A percentile compares a stretch with the other conserved stretches of the same genome.
These are phyloP conservation scores for Globisporangium takayamanum DNA, from an alignment of 352 stramenopile species.

Conservation along the genomic window DNA sequence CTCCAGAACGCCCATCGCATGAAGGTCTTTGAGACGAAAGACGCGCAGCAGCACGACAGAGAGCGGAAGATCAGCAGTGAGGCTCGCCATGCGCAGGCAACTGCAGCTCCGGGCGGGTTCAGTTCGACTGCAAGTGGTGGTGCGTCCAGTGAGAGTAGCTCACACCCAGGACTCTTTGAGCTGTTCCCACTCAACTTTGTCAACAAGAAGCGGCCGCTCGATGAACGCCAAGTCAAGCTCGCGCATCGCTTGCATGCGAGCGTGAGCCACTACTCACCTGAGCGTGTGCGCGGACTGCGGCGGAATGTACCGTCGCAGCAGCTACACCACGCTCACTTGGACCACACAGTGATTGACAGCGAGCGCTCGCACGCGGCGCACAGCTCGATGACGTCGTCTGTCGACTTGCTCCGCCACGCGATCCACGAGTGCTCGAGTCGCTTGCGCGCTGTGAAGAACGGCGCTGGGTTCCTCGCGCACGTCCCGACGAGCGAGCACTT, in stretches of 20 bases:
- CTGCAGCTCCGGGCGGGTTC: background rate
- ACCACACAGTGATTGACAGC: conserved; percentile 7
- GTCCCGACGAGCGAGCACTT: conserved; percentile 22
- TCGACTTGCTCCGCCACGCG: conserved; percentile 39
- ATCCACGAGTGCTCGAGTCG: conserved; percentile 45
- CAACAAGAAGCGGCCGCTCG: conserved; percentile 27
- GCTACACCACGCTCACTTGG: background rate
- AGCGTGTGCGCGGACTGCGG: conserved; percentile 26
- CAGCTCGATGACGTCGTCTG: conserved; percentile 35
- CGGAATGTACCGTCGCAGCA: conserved; percentile 8
- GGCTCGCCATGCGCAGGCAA: conserved; percentile 1
- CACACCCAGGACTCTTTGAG: conserved; percentile 12
- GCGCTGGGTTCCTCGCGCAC: conserved; percentile 33
- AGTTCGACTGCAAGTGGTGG: background rate
- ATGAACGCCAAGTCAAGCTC: conserved; percentile 51
- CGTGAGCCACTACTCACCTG: conserved; percentile 41
- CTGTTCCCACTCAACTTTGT: conserved; percentile 32
- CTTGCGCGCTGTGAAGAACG: conserved; percentile 42
- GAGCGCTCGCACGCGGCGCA: background rate
- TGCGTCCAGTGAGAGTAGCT: background rate
- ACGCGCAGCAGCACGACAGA: background rate
- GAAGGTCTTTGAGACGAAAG: conserved; percentile 19
- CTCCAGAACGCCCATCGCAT: conserved; percentile 30
- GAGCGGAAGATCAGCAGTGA: background rate
- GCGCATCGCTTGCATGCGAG: conserved; percentile 40